Base-by-base conservation (phyloP, 176 grass and related monocot genomes). In the Lolium perenne region DNA sequence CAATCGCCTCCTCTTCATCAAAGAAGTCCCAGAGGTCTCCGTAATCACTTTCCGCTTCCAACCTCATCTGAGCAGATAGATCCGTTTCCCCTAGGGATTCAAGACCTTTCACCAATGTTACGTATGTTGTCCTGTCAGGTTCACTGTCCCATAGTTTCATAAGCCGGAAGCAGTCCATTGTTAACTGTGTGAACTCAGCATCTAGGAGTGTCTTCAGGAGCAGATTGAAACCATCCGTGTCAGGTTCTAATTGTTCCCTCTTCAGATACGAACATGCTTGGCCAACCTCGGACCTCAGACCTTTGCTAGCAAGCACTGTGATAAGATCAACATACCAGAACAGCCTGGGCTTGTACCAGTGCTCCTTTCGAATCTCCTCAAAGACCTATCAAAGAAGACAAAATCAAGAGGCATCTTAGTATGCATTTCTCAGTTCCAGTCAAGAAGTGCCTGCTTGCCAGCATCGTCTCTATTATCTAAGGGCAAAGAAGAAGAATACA, bases 121-220 rank as follows among this genome's bases (percentile, higher is more conserved):
- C 78, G 46, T 94, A 95, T 20, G 90, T 95, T 67, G 32, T 71
- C 83, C 87, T 87, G 84, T 98, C 93, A 49, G 91, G 96, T 35
- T 94, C 93, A 23, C 75, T 89, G 26, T 92, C 88, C 96, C 96
- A 91, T 38, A 98, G 59, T 83, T 90, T 97, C 93, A 97, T 95
- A 38, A 97, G 51, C 43, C 91, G 85, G 85, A 91, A 97, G 69
- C 91, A 94, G 49, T 93, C 91, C 91, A 95, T 84, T 58, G 96
- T 23, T 46, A 87, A 74, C 43, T 94, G 88, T 53, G 85, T 74
- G 56, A 89, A 95, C 8, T 82, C 93, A 35, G 89, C 84, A 84
- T 91, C 78, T 80, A 95, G 65, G 10, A 98, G 82, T 12, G 77
- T 58, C 83, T 83, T 80, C 41, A 98, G 72, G 67, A 98, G 85